Conservation (phyloP, 176 grass and related monocot species). For the Oryza glumipatula region DNA sequence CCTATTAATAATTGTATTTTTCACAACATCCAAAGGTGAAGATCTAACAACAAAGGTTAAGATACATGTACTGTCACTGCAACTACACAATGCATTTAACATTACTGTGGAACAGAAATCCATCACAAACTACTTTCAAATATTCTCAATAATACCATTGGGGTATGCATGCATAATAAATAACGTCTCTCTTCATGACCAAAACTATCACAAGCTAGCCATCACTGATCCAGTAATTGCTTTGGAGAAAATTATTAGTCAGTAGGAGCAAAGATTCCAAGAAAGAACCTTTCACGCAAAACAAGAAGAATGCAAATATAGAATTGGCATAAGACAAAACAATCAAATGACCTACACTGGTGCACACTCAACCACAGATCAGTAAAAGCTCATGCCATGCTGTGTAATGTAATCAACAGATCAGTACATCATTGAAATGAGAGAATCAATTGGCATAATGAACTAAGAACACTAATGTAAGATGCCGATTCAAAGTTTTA, state of each 20-base stretch:
- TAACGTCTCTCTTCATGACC: not conserved
- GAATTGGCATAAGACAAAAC: not conserved
- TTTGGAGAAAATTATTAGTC: not conserved
- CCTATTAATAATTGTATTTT: conserved; percentile 14
- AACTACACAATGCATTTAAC: conserved; percentile 5
- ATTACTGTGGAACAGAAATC: not conserved
- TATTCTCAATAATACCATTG: conserved; percentile 2
- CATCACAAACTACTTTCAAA: not conserved
- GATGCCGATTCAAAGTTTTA: not conserved
- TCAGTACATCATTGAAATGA: not conserved
- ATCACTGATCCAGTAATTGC: conserved; percentile 1
- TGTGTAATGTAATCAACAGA: conserved; percentile 14
- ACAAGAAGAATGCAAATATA: not conserved
- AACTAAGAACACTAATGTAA: not conserved
- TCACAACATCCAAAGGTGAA: conserved; percentile 20
- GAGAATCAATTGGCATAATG: not conserved
- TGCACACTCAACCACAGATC: not conserved
- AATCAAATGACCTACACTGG: not conserved
- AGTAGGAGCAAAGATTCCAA: not conserved
- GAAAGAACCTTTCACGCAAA: not conserved
- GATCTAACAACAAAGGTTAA: not conserved
- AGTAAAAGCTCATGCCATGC: not conserved
- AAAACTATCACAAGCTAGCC: not conserved
- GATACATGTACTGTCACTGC: not conserved
- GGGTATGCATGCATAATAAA: conserved; percentile 10